phyloP scores from a whole-genome alignment of 768 basidiomycete species.

The Termitomyces sp. region DNA sequence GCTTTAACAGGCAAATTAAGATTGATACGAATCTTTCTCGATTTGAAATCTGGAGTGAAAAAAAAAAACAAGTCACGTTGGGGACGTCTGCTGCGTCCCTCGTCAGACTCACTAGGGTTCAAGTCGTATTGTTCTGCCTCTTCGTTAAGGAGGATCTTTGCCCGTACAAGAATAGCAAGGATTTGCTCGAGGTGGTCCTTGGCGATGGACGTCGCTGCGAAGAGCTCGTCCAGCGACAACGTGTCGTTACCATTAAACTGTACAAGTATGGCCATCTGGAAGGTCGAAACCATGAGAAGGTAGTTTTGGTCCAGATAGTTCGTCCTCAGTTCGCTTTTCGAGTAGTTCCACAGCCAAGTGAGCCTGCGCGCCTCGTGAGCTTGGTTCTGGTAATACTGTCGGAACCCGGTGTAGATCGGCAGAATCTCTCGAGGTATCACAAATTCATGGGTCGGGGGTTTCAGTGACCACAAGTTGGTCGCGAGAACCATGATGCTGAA shows the following conservation, averaged over 20 bases:
- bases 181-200: conserved; percentile 77
- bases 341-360: conserved; percentile 98
- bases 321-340: conserved; percentile 92
- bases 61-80: not conserved
- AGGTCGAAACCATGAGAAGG: conserved; percentile 91
- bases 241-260: conserved; percentile 93
- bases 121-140: conserved; percentile 88
- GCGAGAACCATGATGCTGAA: conserved; percentile 93
- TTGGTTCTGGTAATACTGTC: conserved; percentile 88
- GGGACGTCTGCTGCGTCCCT: not conserved
- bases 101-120: conserved; percentile 53
- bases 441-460: conserved; percentile 78
- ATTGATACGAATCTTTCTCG: conserved; percentile 90
- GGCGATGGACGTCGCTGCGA: conserved; percentile 70
- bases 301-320: conserved; percentile 94
- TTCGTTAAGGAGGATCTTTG: conserved; percentile 84
- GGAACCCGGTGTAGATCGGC: conserved; percentile 86
- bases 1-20: conserved; percentile 91
- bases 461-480: conserved; percentile 94
- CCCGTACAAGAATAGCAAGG: conserved; percentile 71
- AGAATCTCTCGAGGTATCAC: conserved; percentile 84
- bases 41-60: conserved; percentile 64
- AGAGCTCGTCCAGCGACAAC: conserved; percentile 71
- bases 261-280: conserved; percentile 90
- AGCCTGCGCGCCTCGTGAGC: conserved; percentile 86